Evolutionary conservation across 2,329 filamentous ascomycete genomes (phyloP).

Genomic region (Nemania sp.): DNA sequence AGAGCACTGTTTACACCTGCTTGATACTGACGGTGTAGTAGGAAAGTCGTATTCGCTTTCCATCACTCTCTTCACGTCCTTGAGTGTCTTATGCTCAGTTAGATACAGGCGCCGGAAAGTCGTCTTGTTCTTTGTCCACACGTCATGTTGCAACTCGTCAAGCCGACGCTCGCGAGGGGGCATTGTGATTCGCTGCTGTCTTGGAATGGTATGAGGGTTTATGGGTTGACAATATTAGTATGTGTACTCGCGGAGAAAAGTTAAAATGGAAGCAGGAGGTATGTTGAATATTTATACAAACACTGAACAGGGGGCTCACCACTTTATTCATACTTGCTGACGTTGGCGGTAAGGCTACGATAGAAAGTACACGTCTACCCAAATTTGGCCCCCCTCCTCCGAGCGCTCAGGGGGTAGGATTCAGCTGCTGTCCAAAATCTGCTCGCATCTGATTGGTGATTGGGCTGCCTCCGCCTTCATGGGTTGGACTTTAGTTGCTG

Average conservation of each 20-base stretch:
- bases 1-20: no score
- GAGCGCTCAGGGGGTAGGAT: not conserved
- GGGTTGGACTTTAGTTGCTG: not conserved
- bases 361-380: no score
- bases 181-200: not conserved
- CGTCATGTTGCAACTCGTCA: not conserved
- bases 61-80: constrained; percentile 4
- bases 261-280: not conserved
- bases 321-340: no score
- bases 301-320: not conserved
- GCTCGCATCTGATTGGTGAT: no score
- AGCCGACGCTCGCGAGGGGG: not conserved
- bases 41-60: constrained; percentile 11
- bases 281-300: no score
- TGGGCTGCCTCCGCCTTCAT: no score
- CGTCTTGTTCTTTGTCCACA: not conserved
- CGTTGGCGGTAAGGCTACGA: no score
- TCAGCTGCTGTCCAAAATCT: not conserved
- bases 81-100: constrained; percentile 3
- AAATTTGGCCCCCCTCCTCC: no score
- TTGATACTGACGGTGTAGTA: not conserved
- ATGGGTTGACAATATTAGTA: not conserved
- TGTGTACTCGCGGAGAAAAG: not conserved
- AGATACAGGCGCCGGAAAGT: not conserved
- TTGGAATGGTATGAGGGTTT: no score